Evolutionary conservation across 2,329 filamentous ascomycete species (phyloP), one percentile per base, ranked within the genome.

Genomic region (Scytalidium lignicola): DNA sequence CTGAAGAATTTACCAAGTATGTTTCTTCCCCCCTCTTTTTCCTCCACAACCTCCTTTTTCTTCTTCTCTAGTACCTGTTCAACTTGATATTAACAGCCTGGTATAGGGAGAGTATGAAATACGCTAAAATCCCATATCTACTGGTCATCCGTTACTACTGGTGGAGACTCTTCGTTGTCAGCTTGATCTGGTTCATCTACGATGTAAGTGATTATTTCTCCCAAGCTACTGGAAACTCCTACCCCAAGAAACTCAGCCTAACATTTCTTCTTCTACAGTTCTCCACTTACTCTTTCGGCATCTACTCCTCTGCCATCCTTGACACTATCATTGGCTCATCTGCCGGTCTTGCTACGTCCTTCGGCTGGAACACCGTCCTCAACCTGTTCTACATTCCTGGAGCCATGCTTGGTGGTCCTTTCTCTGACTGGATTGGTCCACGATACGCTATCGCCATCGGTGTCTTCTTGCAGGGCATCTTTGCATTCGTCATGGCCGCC

Each of bases 331-430:
- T 85, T 40, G 79, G 80, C 9, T 62, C 73, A 0, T 59, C 65
- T 3, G 74, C 80, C 0, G 78, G 85, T 0, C 71, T 96, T 1
- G 92, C 88, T 62, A 86, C 86, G 54, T 72, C 83, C 10, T 91
- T 96, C 53, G 91, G 90, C 39, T 96, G 90, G 90, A 90, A 89
- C 63, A 90, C 86, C 0, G 78, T 96, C 40, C 82, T 95, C 71
- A 95, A 93, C 66, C 72, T 90, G 54, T 96, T 96, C 67, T 95
- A 95, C 67, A 78, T 95, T 44, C 90, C 90, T 0, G 91, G 91
- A 1, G 88, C 88, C 20, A 74, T 91, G 46, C 67, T 86, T 3
- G 91, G 91, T 18, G 86, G 88, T 0, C 87, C 87, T 49, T 71
- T 87, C 6, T 86, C 83, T 21, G 91, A 96, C 68, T 82, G 77